Conservation (phyloP, 2,329 filamentous ascomycete genomes). For the Raffaelea arxii region DNA sequence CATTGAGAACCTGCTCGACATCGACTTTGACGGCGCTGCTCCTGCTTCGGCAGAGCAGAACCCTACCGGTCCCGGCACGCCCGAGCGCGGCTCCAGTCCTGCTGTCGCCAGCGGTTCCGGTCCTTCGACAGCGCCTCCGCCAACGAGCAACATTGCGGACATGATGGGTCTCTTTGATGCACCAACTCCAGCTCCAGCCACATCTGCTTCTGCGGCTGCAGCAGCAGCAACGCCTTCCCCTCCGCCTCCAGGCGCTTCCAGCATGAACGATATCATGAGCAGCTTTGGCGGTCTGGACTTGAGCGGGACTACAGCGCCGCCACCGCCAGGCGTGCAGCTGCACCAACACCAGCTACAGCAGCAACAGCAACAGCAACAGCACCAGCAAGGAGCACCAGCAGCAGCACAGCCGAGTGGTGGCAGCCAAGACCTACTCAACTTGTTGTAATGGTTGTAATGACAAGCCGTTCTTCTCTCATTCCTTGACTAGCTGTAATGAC, state of each 20-base stretch:
- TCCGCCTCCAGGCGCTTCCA: slow-evolving; percentile 21
- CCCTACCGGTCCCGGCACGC: slow-evolving; percentile 44
- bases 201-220: slow-evolving; percentile 24
- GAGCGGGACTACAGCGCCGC: slow-evolving; percentile 52
- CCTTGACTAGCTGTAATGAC: no score
- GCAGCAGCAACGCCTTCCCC: slow-evolving; percentile 13
- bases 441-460: slow-evolving; percentile 40
- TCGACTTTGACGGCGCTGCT: slow-evolving; percentile 63
- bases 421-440: slow-evolving; percentile 48
- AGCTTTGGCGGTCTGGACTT: slow-evolving; percentile 79
- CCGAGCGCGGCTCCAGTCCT: slow-evolving; percentile 59
- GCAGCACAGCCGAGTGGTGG: slow-evolving; percentile 40
- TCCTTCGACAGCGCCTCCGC: slow-evolving; percentile 22
- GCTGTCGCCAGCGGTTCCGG: slow-evolving; percentile 19
- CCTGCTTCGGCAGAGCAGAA: slow-evolving; percentile 70
- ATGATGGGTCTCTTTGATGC: slow-evolving; percentile 65
- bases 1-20: slow-evolving; percentile 84
- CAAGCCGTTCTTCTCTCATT: no score
- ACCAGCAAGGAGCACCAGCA: slow-evolving; percentile 13
- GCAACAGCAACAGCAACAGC: neutral
- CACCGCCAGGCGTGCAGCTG: slow-evolving; percentile 53
- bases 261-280: slow-evolving; percentile 81
- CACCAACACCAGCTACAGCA: slow-evolving; percentile 28
- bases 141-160: slow-evolving; percentile 45
- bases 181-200: slow-evolving; percentile 40